Evolutionary conservation across 148 eudicot genomes (phyloP), one percentile per base, ranked within the genome.

Genomic region (Gaultheria prostrata): DNA sequence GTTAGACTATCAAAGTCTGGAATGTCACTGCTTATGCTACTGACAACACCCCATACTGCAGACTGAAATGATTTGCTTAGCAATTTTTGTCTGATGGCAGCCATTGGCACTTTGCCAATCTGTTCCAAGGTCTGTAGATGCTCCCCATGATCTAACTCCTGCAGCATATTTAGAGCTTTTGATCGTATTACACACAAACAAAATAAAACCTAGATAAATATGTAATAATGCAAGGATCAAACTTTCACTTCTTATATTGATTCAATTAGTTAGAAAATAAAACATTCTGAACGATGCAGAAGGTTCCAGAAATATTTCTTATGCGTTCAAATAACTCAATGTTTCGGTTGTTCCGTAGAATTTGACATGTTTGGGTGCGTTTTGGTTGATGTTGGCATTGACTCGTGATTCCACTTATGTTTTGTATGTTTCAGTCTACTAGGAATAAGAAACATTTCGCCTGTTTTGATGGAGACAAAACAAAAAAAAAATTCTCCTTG

Each of bases 51-150:
- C 90, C 87, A 89, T 78, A 94, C 91, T n/a, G 96, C 97, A 67
- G 87, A 88, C 86, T 94, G 99, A 89, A 94, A 97, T 59, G 99
- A 92, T 86, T 70, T 88, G 84, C 92, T 93, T 82, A 84, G 85
- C 83, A 97, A 85, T 86, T 92, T 97, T 63, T 91, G 88, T 82
- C 86, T 89, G 84, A 93, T 82, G 76, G 87, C 70, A 43, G 89
- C 86, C 71, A 93, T 87, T 76, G 91, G 80, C 85, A 97, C 85
- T 51, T 93, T 85, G 63, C 93, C 95, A 50, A 97, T 89, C 65
- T 76, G 86, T 81, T 89, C 98, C 89, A 90, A 72, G 65, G 80
- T 82, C 70, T 87, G 90, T 53, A 89, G 79, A 82, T 83, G 81
- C 81, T 93, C 95, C 85, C 84, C 87, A 39, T 76, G 88, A 86